Evolutionary conservation across 192 early-diverging fungal species (phyloP).

Genomic region (Coemansia sp.): DNA sequence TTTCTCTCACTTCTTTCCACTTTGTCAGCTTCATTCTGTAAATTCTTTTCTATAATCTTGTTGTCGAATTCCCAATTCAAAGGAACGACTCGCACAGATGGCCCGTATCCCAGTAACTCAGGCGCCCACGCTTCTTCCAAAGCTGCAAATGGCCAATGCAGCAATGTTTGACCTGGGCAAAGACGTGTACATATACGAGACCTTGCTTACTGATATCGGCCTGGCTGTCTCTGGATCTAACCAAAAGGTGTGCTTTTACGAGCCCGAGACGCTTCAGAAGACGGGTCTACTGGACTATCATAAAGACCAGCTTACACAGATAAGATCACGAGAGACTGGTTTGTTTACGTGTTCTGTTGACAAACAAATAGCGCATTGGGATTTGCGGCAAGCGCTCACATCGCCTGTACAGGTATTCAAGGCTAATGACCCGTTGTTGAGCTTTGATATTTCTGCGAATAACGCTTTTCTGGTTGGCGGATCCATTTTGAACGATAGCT

Average conservation of each 20-base stretch:
- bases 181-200: slow-evolving; percentile 44
- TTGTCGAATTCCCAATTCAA: not conserved
- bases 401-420: slow-evolving; percentile 32
- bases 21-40: not conserved
- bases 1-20: not conserved
- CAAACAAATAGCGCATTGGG: slow-evolving; percentile 65
- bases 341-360: slow-evolving; percentile 68
- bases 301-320: slow-evolving; percentile 62
- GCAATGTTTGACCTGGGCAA: slow-evolving; percentile 13
- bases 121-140: slow-evolving; percentile 39
- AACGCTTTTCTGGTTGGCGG: slow-evolving; percentile 35
- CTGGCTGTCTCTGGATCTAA: slow-evolving; percentile 60
- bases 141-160: slow-evolving; percentile 15
- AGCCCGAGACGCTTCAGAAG: slow-evolving; percentile 53
- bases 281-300: slow-evolving; percentile 60
- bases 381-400: slow-evolving; percentile 57
- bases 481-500: slow-evolving; percentile 28
- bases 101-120: slow-evolving; percentile 32
- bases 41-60: not conserved
- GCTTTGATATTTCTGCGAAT: slow-evolving; percentile 51
- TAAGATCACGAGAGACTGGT: slow-evolving; percentile 53
- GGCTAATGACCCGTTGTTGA: slow-evolving; percentile 54
- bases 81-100: slow-evolving; percentile 12
- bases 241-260: slow-evolving; percentile 66
- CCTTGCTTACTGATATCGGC: slow-evolving; percentile 22